Conservation (phyloP, 1,284 basidiomycete species). For the Kwoniella shivajii region DNA sequence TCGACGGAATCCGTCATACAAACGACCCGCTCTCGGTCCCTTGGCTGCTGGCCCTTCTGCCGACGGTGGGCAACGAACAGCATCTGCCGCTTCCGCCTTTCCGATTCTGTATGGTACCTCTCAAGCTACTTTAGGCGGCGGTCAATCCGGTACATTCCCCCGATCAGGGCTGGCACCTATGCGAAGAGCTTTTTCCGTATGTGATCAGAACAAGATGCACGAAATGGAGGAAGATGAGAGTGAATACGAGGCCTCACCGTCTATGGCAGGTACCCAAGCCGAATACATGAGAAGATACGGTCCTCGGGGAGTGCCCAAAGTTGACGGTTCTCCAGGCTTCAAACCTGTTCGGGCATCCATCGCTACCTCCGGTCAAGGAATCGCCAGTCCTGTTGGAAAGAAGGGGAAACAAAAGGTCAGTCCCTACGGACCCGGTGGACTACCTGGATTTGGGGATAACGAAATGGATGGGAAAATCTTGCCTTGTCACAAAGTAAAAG, state of each 20-base stretch:
- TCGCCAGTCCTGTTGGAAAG: constrained; percentile 18
- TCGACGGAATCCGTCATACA: constrained; percentile 29
- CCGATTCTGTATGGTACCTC: constrained; percentile 43
- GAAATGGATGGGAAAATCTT: constrained; percentile 89
- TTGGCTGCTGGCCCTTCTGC: constrained; percentile 18
- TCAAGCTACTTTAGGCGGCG: constrained; percentile 16
- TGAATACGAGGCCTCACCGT: constrained; percentile 44
- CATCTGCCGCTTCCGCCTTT: constrained; percentile 44
- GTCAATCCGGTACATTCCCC: constrained; percentile 28
- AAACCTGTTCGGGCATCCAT: constrained; percentile 26
- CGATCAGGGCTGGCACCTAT: constrained; percentile 37
- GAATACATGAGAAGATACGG: constrained; percentile 37
- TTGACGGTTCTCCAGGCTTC: constrained; percentile 45
- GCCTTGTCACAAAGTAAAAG: constrained; percentile 88
- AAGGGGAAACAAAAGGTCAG: constrained; percentile 29
- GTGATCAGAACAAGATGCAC: constrained; percentile 38
- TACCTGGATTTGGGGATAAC: constrained; percentile 86
- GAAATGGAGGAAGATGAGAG: constrained; percentile 44
- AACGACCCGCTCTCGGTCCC: constrained; percentile 36
- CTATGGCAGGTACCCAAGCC: constrained; percentile 38
- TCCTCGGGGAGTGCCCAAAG: constrained; percentile 26
- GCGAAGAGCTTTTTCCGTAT: constrained; percentile 52
- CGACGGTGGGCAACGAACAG: constrained; percentile 18
- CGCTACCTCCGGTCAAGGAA: constrained; percentile 17
- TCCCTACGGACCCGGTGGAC: constrained; percentile 51